Base-by-base conservation (phyloP, 148 eudicot genomes). In the Rhododendron griersonianum region DNA sequence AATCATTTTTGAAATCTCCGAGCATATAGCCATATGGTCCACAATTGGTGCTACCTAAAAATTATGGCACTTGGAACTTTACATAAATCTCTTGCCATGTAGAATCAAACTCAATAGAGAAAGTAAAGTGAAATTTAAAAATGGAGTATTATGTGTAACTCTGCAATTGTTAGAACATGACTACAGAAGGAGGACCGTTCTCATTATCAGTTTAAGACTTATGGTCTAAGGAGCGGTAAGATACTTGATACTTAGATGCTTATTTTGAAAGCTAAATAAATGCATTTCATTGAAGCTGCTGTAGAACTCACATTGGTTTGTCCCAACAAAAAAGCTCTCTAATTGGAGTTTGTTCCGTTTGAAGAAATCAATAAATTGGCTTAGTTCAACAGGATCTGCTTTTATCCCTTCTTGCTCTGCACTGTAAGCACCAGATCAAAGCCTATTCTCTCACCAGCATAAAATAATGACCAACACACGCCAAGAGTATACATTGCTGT, bases 341-440 rank as follows among this genome's bases (percentile, higher is more conserved):
- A 63, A 88, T 80, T 91, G 95, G 85, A 93, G 90, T 11, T 94
- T 95, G 86, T 95, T 91, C 83, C 94, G 93, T 69, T 93, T 97
- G 78, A 95, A 84, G 37, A 94, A 97, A 53, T 88, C 89, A 83
- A 94, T 86, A 87, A 95, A 93, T 88, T 93, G 92, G 77, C 94
- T 87, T 59, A 95, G 44, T 90, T 97, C 98, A 83, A 91, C 89
- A 44, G 96, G 95, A 89, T 93, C 89, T 61, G 91, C 94, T 84
- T 89, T 90, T 47, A 91, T 89, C 78, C 99, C 99, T 89, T 93
- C 98, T 93, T 95, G 93, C 86, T 94, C 95, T 74, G 93, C 98
- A 80, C 98, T 98, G 91, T 85, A 91, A 89, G 88, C 84, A 75
- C 80, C 86, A 86, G 76, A 73, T 53, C 59, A 79, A 79, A 82